Conservation (phyloP, 2,329 filamentous ascomycete genomes). For the Lasiodiplodia gonubiensis region DNA sequence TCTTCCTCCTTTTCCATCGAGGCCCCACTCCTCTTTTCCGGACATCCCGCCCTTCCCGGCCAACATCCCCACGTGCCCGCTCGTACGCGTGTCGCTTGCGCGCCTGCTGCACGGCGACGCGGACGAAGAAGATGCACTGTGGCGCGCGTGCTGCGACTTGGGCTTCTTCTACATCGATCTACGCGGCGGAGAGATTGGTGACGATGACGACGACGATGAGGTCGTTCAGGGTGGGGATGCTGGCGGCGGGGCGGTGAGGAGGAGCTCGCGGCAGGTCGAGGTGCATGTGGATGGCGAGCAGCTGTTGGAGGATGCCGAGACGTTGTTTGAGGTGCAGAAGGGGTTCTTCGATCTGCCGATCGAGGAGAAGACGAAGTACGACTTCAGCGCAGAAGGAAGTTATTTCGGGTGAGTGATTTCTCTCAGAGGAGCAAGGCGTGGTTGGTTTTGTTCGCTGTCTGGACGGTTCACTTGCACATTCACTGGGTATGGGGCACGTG, state of each 20-base stretch:
- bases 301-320: conserved; percentile 41
- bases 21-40: conserved; percentile 35
- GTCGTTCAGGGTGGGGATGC: not conserved
- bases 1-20: conserved; percentile 30
- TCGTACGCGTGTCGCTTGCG: conserved; percentile 49
- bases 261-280: conserved; percentile 19
- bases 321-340: conserved; percentile 54
- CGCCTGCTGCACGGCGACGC: conserved; percentile 46
- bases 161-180: conserved; percentile 65
- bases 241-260: not conserved
- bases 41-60: conserved; percentile 51
- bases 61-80: conserved; percentile 47
- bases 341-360: conserved; percentile 55
- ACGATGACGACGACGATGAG: conserved; percentile 2
- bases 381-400: conserved; percentile 56
- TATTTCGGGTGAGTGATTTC: conserved; percentile 52
- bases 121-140: conserved; percentile 46
- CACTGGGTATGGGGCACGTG: not conserved
- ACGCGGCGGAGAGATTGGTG: conserved; percentile 29
- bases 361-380: conserved; percentile 61
- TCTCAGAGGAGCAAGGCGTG: not conserved
- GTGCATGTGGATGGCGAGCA: conserved; percentile 42
- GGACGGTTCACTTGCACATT: not conserved
- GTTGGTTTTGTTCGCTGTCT: not conserved
- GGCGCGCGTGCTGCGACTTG: conserved; percentile 53